Conservation (phyloP, 768 basidiomycete species). For the Infundibulicybe gibba region DNA sequence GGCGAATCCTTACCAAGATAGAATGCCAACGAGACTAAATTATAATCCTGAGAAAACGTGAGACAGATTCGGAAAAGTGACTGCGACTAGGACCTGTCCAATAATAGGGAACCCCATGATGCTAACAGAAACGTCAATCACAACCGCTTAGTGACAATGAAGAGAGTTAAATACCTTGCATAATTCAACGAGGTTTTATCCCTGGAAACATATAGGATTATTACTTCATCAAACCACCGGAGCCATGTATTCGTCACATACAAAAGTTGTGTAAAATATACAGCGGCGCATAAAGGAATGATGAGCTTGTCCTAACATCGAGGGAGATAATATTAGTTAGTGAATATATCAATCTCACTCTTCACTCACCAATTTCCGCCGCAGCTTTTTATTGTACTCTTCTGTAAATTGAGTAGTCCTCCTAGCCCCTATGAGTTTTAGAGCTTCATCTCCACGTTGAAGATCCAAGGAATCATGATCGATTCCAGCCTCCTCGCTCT, state of each 20-base stretch:
- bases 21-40: slow-evolving; percentile 60
- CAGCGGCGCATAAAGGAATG: slow-evolving; percentile 54
- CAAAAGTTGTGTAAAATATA: slow-evolving; percentile 69
- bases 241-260: slow-evolving; percentile 23
- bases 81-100: slow-evolving; percentile 41
- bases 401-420: slow-evolving; percentile 51
- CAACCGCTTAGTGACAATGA: background rate
- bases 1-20: slow-evolving; percentile 43
- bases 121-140: slow-evolving; percentile 19
- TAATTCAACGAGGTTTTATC: slow-evolving; percentile 72
- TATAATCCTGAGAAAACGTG: slow-evolving; percentile 43
- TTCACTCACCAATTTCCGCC: slow-evolving; percentile 52
- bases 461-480: slow-evolving; percentile 24
- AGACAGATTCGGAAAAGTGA: background rate
- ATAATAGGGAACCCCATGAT: slow-evolving; percentile 66
- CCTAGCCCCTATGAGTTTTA: slow-evolving; percentile 54
- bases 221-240: background rate
- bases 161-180: slow-evolving; percentile 40
- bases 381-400: slow-evolving; percentile 53
- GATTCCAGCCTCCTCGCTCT: slow-evolving; percentile 21
- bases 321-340: background rate
- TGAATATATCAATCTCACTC: background rate
- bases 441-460: slow-evolving; percentile 53
- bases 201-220: slow-evolving; percentile 21
- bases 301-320: slow-evolving; percentile 42